phyloP scores from a whole-genome alignment of 371 early-diverging fungal genomes.

The Lichtheimia hyalospora region DNA sequence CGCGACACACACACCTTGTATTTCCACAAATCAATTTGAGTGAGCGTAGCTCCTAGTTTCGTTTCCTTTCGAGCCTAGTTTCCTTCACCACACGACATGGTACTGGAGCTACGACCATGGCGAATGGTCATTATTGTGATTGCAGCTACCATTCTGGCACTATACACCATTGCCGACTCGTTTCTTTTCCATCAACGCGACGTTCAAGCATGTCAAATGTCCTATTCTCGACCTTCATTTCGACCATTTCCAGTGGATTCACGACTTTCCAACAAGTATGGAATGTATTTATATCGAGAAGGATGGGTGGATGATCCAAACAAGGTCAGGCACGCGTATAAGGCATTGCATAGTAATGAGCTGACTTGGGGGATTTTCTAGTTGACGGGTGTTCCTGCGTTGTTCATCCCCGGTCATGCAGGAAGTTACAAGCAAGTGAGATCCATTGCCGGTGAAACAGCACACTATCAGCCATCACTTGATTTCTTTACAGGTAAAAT shows the following conservation, averaged over 20 bases:
- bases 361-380: not conserved
- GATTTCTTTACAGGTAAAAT: constrained; percentile 81
- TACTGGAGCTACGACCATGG: too few species aligned
- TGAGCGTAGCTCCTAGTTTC: too few species aligned
- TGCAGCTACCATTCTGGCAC: not conserved
- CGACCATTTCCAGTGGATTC: constrained; percentile 21
- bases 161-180: constrained; percentile 28
- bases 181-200: constrained; percentile 62
- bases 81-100: too few species aligned
- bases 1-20: too few species aligned
- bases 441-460: constrained; percentile 76
- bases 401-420: constrained; percentile 96
- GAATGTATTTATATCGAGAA: constrained; percentile 76
- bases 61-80: too few species aligned
- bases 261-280: constrained; percentile 65
- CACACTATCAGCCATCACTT: constrained; percentile 55
- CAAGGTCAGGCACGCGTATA: constrained; percentile 6
- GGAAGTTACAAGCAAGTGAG: constrained; percentile 90
- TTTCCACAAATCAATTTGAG: too few species aligned
- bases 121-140: not conserved
- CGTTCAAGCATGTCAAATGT: constrained; percentile 71
- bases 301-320: constrained; percentile 43
- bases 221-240: constrained; percentile 78
- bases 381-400: constrained; percentile 70
- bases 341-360: not conserved